Base-by-base conservation (phyloP, 257 asterid species). In the Salvia miltiorrhiza region DNA sequence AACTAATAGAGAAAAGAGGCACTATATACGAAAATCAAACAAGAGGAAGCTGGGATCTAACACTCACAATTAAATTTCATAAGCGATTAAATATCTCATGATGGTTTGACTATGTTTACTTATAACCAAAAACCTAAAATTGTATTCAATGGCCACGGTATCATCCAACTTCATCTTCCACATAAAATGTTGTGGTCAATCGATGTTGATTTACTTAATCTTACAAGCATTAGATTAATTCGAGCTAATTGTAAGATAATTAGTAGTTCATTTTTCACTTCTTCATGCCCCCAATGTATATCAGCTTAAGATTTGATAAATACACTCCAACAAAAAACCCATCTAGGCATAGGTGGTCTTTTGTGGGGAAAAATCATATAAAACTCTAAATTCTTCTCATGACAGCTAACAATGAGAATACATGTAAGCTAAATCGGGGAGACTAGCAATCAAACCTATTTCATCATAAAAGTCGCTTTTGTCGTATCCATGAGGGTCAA, bases 401-500 rank as follows among this genome's bases (percentile, higher is more conserved):
- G 63, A 69, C 60, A 75, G 45, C 28, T 76, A 14, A 40, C 62
- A 55, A 54, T 35, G 37, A 65, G 28, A 75, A 56, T 30, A 57
- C 37, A 17, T n/a, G 28, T 45, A 63, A 67, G 47, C 49, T 52
- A 21, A 50, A 71, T 56, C 50, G 44, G 69, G 23, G 56, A 65
- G 52, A 60, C 63, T 26, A 66, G 71, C 48, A 39, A 24, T 67
- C 76, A 58, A 33, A 91, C 98, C 99, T 85, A 94, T 71, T 83
- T 84, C 99, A 79, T 91, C 97, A 64, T 80, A 94, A 86, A 89
- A 94, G 81, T 94, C 98, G 48, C 89, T 87, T 78, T 79, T 80
- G 76, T 87, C 96, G 47, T 91, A 94, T 84, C 99, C 99, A 83
- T 87, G 98, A 41, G 99, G 98, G 76, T 91, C 97, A 79, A 91